Base-by-base conservation (phyloP, 2,329 filamentous ascomycete genomes). In the Helotiales sp. region DNA sequence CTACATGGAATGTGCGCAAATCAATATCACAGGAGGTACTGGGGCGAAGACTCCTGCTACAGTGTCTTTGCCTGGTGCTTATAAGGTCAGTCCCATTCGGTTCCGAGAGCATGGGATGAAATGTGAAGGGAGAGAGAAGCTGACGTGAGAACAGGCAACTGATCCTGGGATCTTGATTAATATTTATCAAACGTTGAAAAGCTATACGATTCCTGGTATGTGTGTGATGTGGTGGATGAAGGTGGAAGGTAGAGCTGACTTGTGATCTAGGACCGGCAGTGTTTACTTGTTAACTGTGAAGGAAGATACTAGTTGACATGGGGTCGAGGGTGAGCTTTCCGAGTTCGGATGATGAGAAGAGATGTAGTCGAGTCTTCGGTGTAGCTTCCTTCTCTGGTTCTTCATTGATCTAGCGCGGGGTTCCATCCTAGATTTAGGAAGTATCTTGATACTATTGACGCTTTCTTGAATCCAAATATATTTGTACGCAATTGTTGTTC, bases 1-100 rank as follows among this genome's bases (percentile, higher is more conserved):
- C 66, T 79, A 80, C 63, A 76, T 77, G 75, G 75, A 77, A 69
- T 81, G 78, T 63, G 77, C 74, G 0, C 77, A 79, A 61, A 66
- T 79, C 63, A 75, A 73, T 46, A 73, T 79, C 30, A 72, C 72
- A 2, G 76, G 76, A 42, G 75, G 75, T 47, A 55, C 60, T 10
- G 62, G 61, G 9, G 31, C 58, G 6, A 57, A 58, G 36, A 65
- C 33, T 15, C 64, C 64, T 9, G 51, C 61, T 38, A 66, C 62
- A 10, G 64, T 66, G 12, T 56, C 57, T 42, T 53, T 66, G 17
- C 64, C 64, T 12, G 64, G 63, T 34, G 60, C 64, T 49, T 65
- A 65, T 36, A 58, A 54, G 42, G 63, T 65, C 49, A 9, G 58
- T 80, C 79, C 31, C n/a, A 12, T 3, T 19, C 25, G 12, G 13